Conservation (phyloP, 2,329 filamentous ascomycete genomes). For the Leptographium flavum region DNA sequence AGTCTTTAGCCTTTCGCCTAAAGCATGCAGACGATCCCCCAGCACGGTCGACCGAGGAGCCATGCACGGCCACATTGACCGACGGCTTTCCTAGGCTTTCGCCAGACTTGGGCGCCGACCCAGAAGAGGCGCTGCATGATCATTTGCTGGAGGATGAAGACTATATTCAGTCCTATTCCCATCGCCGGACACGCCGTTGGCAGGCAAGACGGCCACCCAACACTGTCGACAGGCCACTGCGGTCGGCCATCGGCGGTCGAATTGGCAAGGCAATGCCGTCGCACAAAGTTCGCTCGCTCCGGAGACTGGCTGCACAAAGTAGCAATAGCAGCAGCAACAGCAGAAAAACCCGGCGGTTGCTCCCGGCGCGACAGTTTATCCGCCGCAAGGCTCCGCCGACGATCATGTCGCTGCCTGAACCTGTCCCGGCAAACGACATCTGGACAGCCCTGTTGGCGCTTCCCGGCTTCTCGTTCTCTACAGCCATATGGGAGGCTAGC, state of each 20-base stretch:
- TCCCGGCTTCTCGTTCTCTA: neutral
- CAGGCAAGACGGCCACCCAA: neutral
- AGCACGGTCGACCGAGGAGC: too few species aligned
- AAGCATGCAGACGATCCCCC: neutral
- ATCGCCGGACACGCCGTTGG: neutral
- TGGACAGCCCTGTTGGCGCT: neutral
- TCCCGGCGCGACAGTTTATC: neutral
- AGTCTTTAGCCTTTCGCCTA: neutral
- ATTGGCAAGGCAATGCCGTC: neutral
- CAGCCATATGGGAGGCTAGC: neutral
- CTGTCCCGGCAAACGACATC: neutral
- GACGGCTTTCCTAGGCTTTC: too few species aligned
- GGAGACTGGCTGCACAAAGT: too few species aligned
- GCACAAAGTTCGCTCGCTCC: too few species aligned
- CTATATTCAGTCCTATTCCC: neutral
- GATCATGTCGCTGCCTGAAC: neutral
- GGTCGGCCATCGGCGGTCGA: neutral
- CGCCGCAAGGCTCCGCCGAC: neutral
- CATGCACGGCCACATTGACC: too few species aligned
- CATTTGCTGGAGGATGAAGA: neutral
- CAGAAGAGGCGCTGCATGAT: neutral
- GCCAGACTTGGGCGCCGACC: neutral
- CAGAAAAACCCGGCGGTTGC: neutral
- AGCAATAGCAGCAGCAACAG: too few species aligned
- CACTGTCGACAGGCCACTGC: neutral